Evolutionary conservation across 108 stramenopile species (phyloP), one percentile per base, ranked within the genome.

Genomic region (Cyclotella sp.): DNA sequence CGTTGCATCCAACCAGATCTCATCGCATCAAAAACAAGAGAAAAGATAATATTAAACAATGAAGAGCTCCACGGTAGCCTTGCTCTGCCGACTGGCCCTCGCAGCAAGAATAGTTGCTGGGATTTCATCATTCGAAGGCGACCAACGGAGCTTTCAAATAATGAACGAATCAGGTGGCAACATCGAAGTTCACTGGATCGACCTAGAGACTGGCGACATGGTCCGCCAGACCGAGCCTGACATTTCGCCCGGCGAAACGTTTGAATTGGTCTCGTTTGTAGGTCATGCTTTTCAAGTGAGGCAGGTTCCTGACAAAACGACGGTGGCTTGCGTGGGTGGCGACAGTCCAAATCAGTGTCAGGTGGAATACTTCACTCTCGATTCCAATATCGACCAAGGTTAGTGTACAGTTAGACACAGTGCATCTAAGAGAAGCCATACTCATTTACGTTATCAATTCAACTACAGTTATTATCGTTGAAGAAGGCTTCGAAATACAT

Each of bases 201-300:
- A 34, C 34, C 34, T 34, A 2, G 34, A 76, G 26, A 78, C 87
- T 8, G 57, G 85, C 19, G 79, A 76, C n/a, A 59, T 71, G 16
- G 65, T 76, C 0, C 59, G 87, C 15, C 81, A 89, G 73, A 77
- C 68, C 27, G 84, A 81, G 28, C 82, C 88, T 43, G 80, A 75
- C 46, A 42, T 87, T 28, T 54, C 84, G 15, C 76, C 77, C 53
- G 92, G 92, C 21, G 87, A 79, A 8, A 72, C 74, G 19, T 52
- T 68, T 8, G 14, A 26, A 4, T 42, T 95, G 22, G 84, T 91
- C 71, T 85, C 85, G 9, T 95, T 76, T 73, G 81, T 89, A 1
- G 86, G 85, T 39, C 94, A 95, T 54, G 68, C 79, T 29, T 95
- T 95, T 78, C 73, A 90, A 77, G 74, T 91, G 13, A 73, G 85